Conservation (phyloP, 305 asterid genomes). For the Ruellia speciosa region DNA sequence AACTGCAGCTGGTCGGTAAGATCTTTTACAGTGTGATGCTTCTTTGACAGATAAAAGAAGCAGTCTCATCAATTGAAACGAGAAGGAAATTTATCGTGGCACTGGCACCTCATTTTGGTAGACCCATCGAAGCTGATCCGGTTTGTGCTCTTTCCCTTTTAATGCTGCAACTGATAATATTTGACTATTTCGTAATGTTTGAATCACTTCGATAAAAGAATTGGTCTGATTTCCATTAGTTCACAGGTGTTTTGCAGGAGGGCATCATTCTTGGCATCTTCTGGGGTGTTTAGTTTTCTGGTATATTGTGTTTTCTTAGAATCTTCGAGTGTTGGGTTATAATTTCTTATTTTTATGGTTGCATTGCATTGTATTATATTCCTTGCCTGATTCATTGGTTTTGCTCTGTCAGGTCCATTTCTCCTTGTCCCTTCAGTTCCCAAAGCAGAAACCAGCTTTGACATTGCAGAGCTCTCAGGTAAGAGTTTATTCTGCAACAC, state of each 20-base stretch:
- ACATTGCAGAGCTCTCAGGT: constrained; percentile 85
- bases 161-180: constrained; percentile 8
- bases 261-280: constrained; percentile 58
- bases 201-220: constrained; percentile 12
- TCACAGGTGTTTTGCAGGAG: constrained; percentile 80
- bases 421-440: constrained; percentile 77
- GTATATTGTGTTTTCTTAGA: constrained; percentile 24
- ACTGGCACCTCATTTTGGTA: constrained; percentile 64
- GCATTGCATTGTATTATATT: neutral
- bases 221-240: constrained; percentile 17
- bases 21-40: constrained; percentile 11
- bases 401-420: constrained; percentile 57
- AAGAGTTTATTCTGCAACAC: neutral
- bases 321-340: neutral
- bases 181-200: constrained; percentile 11
- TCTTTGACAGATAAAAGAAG: constrained; percentile 59
- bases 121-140: constrained; percentile 86
- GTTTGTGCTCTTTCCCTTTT: constrained; percentile 36
- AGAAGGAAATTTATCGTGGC: constrained; percentile 66
- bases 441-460: constrained; percentile 69
- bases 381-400: constrained; percentile 4
- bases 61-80: constrained; percentile 57
- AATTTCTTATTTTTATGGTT: too few species aligned
- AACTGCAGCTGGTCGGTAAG: constrained; percentile 3
- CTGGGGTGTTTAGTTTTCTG: constrained; percentile 75